These are phyloP conservation scores for Samsoniella hepiali DNA, from an alignment of 2,329 filamentous ascomycete species.

Conservation along the genomic window DNA sequence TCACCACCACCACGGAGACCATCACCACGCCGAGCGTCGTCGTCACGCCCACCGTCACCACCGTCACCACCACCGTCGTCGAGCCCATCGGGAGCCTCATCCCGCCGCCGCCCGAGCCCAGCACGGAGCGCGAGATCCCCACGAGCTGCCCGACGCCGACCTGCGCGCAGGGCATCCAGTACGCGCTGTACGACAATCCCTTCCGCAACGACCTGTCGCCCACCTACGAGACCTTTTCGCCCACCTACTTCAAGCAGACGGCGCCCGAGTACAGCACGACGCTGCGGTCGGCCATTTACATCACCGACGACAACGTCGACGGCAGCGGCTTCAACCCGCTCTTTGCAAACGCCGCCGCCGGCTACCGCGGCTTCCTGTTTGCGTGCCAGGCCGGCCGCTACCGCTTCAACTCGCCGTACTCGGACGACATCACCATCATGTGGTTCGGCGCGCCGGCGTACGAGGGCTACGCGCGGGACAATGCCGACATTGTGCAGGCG, in stretches of 20 bases:
- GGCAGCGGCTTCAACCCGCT: slow-evolving; percentile 8
- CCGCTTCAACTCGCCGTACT: slow-evolving; percentile 18
- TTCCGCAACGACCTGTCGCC: neutral
- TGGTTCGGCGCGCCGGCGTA: slow-evolving; percentile 18
- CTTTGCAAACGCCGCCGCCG: slow-evolving; percentile 16
- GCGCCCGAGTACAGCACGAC: slow-evolving; percentile 7
- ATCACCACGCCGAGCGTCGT: neutral
- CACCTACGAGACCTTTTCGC: slow-evolving; percentile 12
- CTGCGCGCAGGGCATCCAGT: slow-evolving; percentile 5
- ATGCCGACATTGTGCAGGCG: slow-evolving; percentile 19
- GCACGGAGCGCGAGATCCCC: neutral
- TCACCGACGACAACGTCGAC: neutral
- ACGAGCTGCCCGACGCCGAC: slow-evolving; percentile 15
- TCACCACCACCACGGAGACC: neutral
- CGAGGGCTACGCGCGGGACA: slow-evolving; percentile 11
- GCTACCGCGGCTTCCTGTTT: slow-evolving; percentile 19
- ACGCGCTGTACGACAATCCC: slow-evolving; percentile 12
- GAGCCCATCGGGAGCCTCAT: neutral
- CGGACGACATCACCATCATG: slow-evolving; percentile 20
- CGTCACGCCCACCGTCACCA: neutral
- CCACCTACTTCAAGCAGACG: slow-evolving; percentile 3
- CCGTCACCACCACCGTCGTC: neutral
- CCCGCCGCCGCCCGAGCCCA: neutral
- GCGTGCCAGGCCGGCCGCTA: slow-evolving; percentile 19
- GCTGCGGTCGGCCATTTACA: slow-evolving; percentile 13